Conservation (phyloP, 768 basidiomycete species). For the Boletus insuetus region DNA sequence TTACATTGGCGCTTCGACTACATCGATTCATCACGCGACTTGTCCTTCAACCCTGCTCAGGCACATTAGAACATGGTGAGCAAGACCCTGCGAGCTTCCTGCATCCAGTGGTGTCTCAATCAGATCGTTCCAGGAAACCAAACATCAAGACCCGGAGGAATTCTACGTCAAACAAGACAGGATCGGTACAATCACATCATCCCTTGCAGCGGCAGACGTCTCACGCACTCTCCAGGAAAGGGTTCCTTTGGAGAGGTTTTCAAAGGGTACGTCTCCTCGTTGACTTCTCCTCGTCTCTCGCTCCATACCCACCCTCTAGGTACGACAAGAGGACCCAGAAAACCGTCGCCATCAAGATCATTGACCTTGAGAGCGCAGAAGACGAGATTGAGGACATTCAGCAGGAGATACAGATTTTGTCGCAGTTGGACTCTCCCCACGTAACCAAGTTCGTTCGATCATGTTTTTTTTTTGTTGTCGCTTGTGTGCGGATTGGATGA, state of each 20-base stretch:
- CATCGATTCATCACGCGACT: slow-evolving; percentile 13
- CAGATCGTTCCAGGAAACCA: slow-evolving; percentile 48
- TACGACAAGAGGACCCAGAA: slow-evolving; percentile 95
- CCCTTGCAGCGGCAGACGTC: slow-evolving; percentile 12
- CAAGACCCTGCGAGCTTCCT: not conserved
- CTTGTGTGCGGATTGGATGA: slow-evolving; percentile 29
- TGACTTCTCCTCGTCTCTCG: slow-evolving; percentile 6
- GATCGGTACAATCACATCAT: slow-evolving; percentile 62
- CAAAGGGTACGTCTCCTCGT: slow-evolving; percentile 68
- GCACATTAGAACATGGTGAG: slow-evolving; percentile 20
- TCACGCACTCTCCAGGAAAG: slow-evolving; percentile 61
- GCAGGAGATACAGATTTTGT: slow-evolving; percentile 97
- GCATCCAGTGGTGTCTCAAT: slow-evolving; percentile 9
- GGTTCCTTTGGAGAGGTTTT: slow-evolving; percentile 99
- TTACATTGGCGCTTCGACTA: not conserved
- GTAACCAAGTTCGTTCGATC: slow-evolving; percentile 80
- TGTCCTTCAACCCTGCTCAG: not conserved
- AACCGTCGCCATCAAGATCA: slow-evolving; percentile 99
- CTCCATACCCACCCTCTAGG: slow-evolving; percentile 38
- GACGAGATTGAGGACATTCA: slow-evolving; percentile 99
- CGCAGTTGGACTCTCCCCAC: slow-evolving; percentile 91
- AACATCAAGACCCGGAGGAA: slow-evolving; percentile 89
- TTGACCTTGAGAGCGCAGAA: slow-evolving; percentile 97
- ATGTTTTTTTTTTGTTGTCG: slow-evolving; percentile 18
- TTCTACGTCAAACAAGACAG: slow-evolving; percentile 96